Percentiles rank a stretch among this genome's conserved stretches.
Conservation (phyloP, 192 early-diverging fungal genomes). For the Entophlyctis luteolus region DNA sequence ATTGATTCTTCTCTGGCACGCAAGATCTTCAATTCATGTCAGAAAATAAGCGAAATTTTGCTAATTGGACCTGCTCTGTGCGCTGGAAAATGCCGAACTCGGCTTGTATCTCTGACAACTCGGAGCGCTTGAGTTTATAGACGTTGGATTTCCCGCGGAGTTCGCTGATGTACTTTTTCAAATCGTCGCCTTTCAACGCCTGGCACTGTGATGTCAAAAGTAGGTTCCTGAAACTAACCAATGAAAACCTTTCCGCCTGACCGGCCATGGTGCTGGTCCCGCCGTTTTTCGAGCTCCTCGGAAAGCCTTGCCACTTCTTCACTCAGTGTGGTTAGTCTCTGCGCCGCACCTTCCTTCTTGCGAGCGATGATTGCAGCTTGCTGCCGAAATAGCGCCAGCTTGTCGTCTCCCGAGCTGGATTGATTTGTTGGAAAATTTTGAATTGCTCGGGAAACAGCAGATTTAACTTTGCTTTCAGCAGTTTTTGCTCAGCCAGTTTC, state of each 20-base stretch:
- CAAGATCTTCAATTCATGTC: constrained; percentile 7
- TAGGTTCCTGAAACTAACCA: too few species aligned
- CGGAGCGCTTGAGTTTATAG: constrained; percentile 55
- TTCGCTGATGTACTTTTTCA: constrained; percentile 59
- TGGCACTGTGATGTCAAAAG: too few species aligned
- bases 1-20: constrained; percentile 12
- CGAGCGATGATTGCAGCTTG: constrained; percentile 56
- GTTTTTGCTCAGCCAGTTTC: constrained; percentile 46
- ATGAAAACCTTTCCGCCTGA: constrained; percentile 36
- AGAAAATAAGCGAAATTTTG: not conserved
- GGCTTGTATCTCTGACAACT: constrained; percentile 45
- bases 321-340: constrained; percentile 27
- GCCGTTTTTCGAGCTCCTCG: constrained; percentile 37
- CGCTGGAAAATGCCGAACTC: constrained; percentile 56
- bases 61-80: constrained; percentile 46
- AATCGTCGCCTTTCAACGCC: constrained; percentile 63
- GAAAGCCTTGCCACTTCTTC: constrained; percentile 42
- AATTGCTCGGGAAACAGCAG: not conserved
- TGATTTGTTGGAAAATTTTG: too few species aligned
- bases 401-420: constrained; percentile 52
- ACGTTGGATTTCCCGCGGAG: constrained; percentile 55
- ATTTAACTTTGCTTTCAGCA: constrained; percentile 46
- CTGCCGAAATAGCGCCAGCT: constrained; percentile 58
- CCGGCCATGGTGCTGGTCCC: constrained; percentile 29
- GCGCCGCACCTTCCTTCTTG: constrained; percentile 57